Evolutionary conservation across 1,284 basidiomycete species (phyloP).

Genomic region (Naganishia albida): DNA sequence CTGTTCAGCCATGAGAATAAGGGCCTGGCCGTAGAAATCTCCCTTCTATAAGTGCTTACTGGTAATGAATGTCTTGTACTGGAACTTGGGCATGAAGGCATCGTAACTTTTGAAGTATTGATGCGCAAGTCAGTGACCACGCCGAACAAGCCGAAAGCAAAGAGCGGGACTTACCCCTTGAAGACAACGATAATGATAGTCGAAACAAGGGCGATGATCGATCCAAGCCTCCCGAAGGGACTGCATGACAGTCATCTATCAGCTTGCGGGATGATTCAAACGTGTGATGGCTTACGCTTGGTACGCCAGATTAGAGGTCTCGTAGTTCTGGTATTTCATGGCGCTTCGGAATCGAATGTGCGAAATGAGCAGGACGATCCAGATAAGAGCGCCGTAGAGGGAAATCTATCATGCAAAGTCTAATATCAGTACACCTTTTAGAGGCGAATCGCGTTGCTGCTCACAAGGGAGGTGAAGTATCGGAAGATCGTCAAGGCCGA

Average conservation of each 20-base stretch:
- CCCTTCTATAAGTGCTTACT: background rate
- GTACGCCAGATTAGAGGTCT: constrained; percentile 66
- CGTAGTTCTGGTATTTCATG: constrained; percentile 65
- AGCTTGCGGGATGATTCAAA: background rate
- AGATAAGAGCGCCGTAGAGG: constrained; percentile 34
- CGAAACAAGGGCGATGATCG: constrained; percentile 60
- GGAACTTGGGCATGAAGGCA: constrained; percentile 61
- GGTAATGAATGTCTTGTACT: constrained; percentile 65
- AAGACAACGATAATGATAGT: constrained; percentile 67
- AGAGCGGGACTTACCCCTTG: constrained; percentile 55
- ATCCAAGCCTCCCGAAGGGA: constrained; percentile 50
- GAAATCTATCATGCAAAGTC: constrained; percentile 22
- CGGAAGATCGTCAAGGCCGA: constrained; percentile 59
- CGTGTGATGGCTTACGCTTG: constrained; percentile 55
- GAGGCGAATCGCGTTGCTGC: background rate
- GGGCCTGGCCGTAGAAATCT: background rate
- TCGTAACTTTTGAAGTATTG: constrained; percentile 60
- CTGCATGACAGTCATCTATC: constrained; percentile 53
- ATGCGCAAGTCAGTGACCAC: constrained; percentile 42
- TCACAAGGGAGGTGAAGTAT: constrained; percentile 63
- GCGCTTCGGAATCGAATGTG: constrained; percentile 74
- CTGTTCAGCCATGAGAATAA: background rate
- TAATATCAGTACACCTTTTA: background rate
- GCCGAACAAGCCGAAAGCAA: constrained; percentile 60
- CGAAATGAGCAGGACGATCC: constrained; percentile 64